Evolutionary conservation across 139 green algal species (phyloP).

Genomic region (Eudorina sp.): DNA sequence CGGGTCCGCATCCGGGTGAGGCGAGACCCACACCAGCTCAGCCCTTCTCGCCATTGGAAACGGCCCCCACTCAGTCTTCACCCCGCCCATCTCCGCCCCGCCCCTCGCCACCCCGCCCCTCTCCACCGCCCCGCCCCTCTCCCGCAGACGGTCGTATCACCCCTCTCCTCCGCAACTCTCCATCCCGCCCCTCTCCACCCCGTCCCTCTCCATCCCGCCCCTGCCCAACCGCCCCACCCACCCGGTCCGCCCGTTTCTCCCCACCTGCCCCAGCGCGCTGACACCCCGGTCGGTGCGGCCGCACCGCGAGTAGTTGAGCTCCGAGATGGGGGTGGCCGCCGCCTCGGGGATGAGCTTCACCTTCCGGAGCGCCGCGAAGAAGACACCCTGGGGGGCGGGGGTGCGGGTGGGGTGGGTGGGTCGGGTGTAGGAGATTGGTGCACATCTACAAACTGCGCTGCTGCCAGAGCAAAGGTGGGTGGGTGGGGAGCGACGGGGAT

Average conservation of each 20-base stretch:
- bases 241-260: background rate
- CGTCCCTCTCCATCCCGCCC: background rate
- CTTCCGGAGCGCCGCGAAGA: conserved; percentile 80
- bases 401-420: background rate
- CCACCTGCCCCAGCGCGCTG: conserved; percentile 80
- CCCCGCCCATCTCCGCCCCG: too few species aligned
- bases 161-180: too few species aligned
- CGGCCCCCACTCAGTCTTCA: too few species aligned
- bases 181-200: background rate
- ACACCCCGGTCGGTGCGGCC: conserved; percentile 91
- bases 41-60: too few species aligned
- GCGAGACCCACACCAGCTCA: too few species aligned
- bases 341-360: conserved; percentile 75
- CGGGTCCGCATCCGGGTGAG: too few species aligned
- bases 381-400: conserved; percentile 58
- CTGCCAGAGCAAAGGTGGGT: too few species aligned
- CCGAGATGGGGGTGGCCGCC: conserved; percentile 49
- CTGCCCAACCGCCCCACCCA: background rate
- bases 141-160: too few species aligned
- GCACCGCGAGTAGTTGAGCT: conserved; percentile 80
- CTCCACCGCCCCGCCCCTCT: too few species aligned
- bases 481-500: background rate
- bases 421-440: too few species aligned
- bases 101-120: too few species aligned
- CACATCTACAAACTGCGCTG: too few species aligned